Percentiles rank a stretch among this genome's conserved stretches.
phyloP scores from a whole-genome alignment of 2,329 filamentous ascomycete genomes.

The Microdochium trichocladiopsis region DNA sequence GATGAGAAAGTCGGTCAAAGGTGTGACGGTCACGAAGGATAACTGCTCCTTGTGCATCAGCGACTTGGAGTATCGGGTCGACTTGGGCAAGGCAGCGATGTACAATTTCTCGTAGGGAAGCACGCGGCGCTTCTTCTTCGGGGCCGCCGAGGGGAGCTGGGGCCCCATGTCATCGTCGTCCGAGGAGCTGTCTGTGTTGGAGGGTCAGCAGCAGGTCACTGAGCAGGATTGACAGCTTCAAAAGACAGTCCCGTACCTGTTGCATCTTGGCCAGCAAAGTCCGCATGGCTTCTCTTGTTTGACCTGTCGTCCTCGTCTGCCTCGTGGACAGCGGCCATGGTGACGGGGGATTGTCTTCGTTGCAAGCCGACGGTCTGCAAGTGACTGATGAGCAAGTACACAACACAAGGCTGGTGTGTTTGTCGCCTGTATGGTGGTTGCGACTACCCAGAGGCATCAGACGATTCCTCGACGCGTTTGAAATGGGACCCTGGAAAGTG shows the following conservation, averaged over 20 bases:
- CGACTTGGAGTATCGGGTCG: constrained; percentile 82
- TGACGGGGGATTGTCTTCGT: background rate
- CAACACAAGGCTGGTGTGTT: too few relatives aligned
- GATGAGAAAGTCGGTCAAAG: constrained; percentile 88
- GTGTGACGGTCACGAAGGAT: constrained; percentile 80
- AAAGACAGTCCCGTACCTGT: constrained; percentile 7
- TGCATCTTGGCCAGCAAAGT: constrained; percentile 17
- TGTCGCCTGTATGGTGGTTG: too few relatives aligned
- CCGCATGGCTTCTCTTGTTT: constrained; percentile 22
- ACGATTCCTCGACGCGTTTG: too few relatives aligned
- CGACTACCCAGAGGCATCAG: too few relatives aligned
- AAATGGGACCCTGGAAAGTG: too few relatives aligned
- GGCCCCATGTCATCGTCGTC: constrained; percentile 87
- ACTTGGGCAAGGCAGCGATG: constrained; percentile 77
- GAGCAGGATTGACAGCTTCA: too few relatives aligned
- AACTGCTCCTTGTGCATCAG: constrained; percentile 98
- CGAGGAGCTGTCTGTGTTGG: constrained; percentile 56
- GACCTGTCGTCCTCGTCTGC: constrained; percentile 8
- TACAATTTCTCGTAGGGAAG: constrained; percentile 95
- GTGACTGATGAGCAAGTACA: too few relatives aligned
- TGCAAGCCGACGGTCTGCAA: too few relatives aligned
- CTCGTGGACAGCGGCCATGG: constrained; percentile 13
- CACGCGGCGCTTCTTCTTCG: constrained; percentile 85
- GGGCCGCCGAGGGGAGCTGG: constrained; percentile 72
- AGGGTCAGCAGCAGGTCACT: constrained; percentile 2